Evolutionary conservation across 331 rosid genomes (phyloP), one percentile per base, ranked within the genome.

Genomic region (Quercus lobata): DNA sequence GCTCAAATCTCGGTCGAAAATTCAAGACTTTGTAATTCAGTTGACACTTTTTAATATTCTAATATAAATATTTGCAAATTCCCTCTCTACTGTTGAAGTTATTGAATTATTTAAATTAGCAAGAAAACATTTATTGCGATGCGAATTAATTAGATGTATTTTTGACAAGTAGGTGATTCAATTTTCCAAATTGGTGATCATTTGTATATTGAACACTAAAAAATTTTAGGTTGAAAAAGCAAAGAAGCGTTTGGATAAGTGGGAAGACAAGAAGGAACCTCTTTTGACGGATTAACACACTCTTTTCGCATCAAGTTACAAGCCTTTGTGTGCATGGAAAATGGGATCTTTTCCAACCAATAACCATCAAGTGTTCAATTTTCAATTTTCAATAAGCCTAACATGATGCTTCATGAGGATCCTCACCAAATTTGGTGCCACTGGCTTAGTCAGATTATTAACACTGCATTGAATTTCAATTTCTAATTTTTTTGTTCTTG

Each of bases 171-270:
- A 62, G 19, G 16, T 27, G 7, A 1, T 62, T 29, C 18, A 62
- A 14, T 27, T 62, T 62, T 2, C n/a, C 21, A 15, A 29, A 7
- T 3, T 15, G 37, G 37, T 27, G 69, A 62, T 29, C 14, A 11
- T 71, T 17, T 58, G 18, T 71, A 4, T 25, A 4, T 25, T 75
- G 16, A 44, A 25, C 65, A 46, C 1, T 22, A 8, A 21, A 32
- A 35, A 10, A 21, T 60, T 46, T 34, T 77, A 85, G 90, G 90
- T 86, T 55, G 87, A 71, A 66, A 72, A 68, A 0, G 75, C 73
- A 16, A 53, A 10, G 74, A 6, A 12, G 35, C 87, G 90, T 65
- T 72, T 83, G 65, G 60, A 56, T 52, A 60, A 0, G 65, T 86
- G 86, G 84, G 82, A 68, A 0, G 80, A 49, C 46, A 37, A 29